These are phyloP conservation scores for Zygosaccharomyces bailii DNA, from an alignment of 805 yeast species.

Conservation along the genomic window DNA sequence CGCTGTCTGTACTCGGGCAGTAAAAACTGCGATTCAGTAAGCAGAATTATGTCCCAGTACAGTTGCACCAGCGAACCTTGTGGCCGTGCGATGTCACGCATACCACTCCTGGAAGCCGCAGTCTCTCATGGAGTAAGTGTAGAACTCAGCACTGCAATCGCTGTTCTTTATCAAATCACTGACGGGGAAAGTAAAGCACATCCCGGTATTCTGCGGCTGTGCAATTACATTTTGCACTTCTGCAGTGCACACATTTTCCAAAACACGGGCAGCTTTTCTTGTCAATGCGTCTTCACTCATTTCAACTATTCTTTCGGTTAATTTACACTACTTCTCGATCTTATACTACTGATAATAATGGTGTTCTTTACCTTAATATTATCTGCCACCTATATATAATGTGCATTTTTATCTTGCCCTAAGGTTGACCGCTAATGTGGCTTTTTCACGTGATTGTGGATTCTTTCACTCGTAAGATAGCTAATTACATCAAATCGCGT, in stretches of 20 bases:
- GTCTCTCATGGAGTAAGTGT: conserved; percentile 20
- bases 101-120: conserved; percentile 32
- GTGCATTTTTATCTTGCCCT: neutral
- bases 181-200: conserved; percentile 27
- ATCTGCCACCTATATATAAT: neutral
- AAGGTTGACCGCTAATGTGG: neutral
- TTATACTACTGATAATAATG: neutral
- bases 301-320: neutral
- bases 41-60: conserved; percentile 34
- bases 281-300: conserved; percentile 13
- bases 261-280: conserved; percentile 20
- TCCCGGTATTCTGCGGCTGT: conserved; percentile 16
- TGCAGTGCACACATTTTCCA: conserved; percentile 16
- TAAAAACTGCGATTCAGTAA: conserved; percentile 29
- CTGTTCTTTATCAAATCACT: conserved; percentile 20
- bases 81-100: conserved; percentile 32
- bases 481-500: neutral
- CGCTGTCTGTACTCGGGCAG: conserved; percentile 10
- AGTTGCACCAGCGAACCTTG: conserved; percentile 20
- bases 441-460: conserved; percentile 1
- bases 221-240: conserved; percentile 18
- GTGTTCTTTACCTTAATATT: too few relatives aligned
- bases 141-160: conserved; percentile 10
- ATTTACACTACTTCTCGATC: neutral
- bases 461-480: neutral